Base-by-base conservation (phyloP, 2,329 filamentous ascomycete genomes). In the Ascochyta rabiei region DNA sequence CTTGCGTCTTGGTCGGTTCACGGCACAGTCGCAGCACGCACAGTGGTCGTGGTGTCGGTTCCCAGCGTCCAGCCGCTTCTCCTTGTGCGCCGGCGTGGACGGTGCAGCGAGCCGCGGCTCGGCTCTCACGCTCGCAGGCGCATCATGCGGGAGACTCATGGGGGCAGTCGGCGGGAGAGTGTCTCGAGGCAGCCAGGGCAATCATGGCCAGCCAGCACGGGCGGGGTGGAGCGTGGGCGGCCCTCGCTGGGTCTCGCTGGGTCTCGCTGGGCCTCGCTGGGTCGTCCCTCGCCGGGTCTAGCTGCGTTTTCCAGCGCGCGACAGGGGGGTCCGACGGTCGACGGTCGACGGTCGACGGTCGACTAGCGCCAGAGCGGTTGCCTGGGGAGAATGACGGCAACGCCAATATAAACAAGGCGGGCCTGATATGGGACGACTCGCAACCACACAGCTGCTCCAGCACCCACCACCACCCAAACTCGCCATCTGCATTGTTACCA, bases 1-100 rank as follows among this genome's bases (percentile, higher is more conserved):
- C 63, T 24, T 38, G 39, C 52, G 44, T 56, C 43, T 23, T 23
- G 21, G 4, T 57, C 51, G 43, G 21, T 42, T 31, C 35, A 39
- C n/a, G 10, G 45, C 45, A 44, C 51, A 43, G 42, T 68, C 60
- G 46, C 46, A 19, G 24, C 45, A 72, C 73, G 57, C 66, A 76
- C 79, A 82, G 67, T 81, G 80, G 78, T 96, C 86, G 53, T 92
- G 79, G 73, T 89, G 91, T 74, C 85, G 86, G 72, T 96, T 79
- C 44, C 93, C 93, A 48, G 93, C 93, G 74, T 93, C 89, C 47
- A 70, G 66, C 48, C 64, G 55, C 50, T 61, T 66, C 48, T 67
- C 59, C 56, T 63, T 60, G 21, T 42, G 38, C 34, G 35, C 40
- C 18, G 23, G 53, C 34, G 21, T 37, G 13, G 30, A 12, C 24